Evolutionary conservation across 805 yeast species (phyloP).

Genomic region (Komagataella pseudopastoris): DNA sequence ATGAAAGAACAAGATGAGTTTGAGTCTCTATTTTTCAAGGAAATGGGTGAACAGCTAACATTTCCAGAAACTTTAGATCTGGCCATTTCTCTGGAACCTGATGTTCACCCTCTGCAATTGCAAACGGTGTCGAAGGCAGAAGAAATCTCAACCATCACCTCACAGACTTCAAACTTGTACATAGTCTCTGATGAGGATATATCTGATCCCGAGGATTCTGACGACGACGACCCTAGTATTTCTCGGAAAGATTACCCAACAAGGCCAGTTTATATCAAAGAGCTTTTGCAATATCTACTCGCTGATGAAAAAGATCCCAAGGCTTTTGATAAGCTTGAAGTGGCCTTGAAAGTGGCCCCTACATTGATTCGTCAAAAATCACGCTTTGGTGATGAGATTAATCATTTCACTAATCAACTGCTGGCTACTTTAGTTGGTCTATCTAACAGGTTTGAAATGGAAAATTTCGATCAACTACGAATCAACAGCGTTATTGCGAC

Average conservation of each 20-base stretch:
- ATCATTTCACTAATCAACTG: slow-evolving; percentile 41
- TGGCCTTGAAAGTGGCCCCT: slow-evolving; percentile 40
- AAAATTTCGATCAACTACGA: slow-evolving; percentile 48
- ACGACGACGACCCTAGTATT: slow-evolving; percentile 38
- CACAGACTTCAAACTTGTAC: background rate
- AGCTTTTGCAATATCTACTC: slow-evolving; percentile 43
- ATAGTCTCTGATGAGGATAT: slow-evolving; percentile 1
- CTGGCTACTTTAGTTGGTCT: slow-evolving; percentile 37
- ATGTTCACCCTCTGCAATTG: background rate
- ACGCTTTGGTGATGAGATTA: slow-evolving; percentile 44
- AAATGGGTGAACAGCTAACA: slow-evolving; percentile 1
- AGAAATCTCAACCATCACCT: background rate
- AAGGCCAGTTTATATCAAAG: slow-evolving; percentile 60
- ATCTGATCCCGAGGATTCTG: slow-evolving; percentile 29
- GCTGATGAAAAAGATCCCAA: slow-evolving; percentile 28
- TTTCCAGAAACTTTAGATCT: background rate
- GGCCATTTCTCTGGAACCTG: background rate
- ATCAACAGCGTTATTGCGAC: slow-evolving; percentile 56
- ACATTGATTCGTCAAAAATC: slow-evolving; percentile 55
- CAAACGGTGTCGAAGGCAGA: background rate
- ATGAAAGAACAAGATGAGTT: slow-evolving; percentile 9
- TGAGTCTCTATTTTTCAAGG: slow-evolving; percentile 4
- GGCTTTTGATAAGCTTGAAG: slow-evolving; percentile 32
- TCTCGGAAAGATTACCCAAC: slow-evolving; percentile 21
- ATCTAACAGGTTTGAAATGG: slow-evolving; percentile 40